Evolutionary conservation across 352 stramenopile genomes (phyloP).

Genomic region (Globisporangium irregulare): DNA sequence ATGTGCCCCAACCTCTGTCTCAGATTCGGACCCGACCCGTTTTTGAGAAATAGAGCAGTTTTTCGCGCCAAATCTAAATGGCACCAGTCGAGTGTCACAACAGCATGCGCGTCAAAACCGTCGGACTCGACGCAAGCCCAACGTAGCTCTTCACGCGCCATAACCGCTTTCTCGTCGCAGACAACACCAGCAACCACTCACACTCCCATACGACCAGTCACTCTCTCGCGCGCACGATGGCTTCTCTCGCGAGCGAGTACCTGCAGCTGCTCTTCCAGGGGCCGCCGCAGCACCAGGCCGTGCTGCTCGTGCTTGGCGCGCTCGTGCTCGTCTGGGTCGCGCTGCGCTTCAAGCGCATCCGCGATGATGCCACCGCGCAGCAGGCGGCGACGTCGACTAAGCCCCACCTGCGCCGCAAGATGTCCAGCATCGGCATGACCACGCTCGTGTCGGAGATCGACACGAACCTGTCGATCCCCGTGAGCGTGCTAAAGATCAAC

Average conservation of each 20-base stretch:
- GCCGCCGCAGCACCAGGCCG: constrained; percentile 17
- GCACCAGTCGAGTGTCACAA: no score
- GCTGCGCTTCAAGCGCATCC: constrained; percentile 13
- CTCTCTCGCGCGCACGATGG: background rate
- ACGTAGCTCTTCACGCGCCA: background rate
- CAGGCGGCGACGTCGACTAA: constrained; percentile 14
- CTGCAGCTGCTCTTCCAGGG: constrained; percentile 16
- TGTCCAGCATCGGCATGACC: constrained; percentile 69
- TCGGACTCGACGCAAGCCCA: background rate
- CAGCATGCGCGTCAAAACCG: background rate
- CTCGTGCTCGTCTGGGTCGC: constrained; percentile 19
- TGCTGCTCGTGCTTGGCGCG: constrained; percentile 18
- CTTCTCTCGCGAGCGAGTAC: constrained; percentile 4
- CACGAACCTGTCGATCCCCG: constrained; percentile 74
- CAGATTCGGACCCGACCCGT: background rate
- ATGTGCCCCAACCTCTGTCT: background rate
- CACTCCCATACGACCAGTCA: background rate
- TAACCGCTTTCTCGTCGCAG: background rate
- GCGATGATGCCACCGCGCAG: constrained; percentile 10
- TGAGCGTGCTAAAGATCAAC: constrained; percentile 57
- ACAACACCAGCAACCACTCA: background rate
- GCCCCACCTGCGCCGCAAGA: constrained; percentile 43
- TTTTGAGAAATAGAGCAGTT: background rate
- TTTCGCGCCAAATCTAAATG: no score
- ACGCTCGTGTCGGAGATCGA: constrained; percentile 72